Evolutionary conservation across 2,329 filamentous ascomycete species (phyloP), one percentile per base, ranked within the genome.

Genomic region (Ceratocystiopsis sp.): DNA sequence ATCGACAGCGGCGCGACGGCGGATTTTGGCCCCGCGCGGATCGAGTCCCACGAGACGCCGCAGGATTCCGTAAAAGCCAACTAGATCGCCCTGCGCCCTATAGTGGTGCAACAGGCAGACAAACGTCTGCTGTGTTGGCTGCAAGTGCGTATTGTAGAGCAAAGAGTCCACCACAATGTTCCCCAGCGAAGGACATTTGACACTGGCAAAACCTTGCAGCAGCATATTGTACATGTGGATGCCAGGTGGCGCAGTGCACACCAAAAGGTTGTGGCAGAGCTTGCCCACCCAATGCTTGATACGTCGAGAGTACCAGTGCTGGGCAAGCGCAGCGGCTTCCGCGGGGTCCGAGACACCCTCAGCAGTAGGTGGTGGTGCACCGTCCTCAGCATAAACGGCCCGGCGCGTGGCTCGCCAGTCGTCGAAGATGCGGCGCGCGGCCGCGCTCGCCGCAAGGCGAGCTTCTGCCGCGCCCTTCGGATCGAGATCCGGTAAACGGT

Each of bases 171-270:
- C 61, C 32, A 79, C 62, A n/a, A 62, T 52, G 35, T 73, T 63
- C 4, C 71, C 66, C 16, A 79, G 59, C 35, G 61, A 58, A 44
- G 67, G 62, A 42, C 68, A 61, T 25, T 66, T 61, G 6, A 68
- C 55, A 32, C 65, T 62, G 42, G 70, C 66, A 41, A 89, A 75
- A n/a, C 73, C 71, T n/a, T 71, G 57, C 3, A 89, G 68, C 21
- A 91, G 65, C 13, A 69, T 68, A 53, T 86, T 86, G 61, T 78
- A 84, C 4, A 78, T 84, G 49, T 75, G 66, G 34, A 82, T 68
- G 48, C 73, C 73, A 0, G 82, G 80, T 0, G 75, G 71, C 16
- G 72, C 63, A 2, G 67, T 57, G 3, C 73, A 75, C 4, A 74
- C 61, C 15, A 84, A 65, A 3, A 91, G 61, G 53, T 84, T 84